A percentile compares a stretch with the other conserved stretches of the same genome.
Evolutionary conservation across 2,329 filamentous ascomycete species (phyloP).

Genomic region (Samsoniella hepiali): DNA sequence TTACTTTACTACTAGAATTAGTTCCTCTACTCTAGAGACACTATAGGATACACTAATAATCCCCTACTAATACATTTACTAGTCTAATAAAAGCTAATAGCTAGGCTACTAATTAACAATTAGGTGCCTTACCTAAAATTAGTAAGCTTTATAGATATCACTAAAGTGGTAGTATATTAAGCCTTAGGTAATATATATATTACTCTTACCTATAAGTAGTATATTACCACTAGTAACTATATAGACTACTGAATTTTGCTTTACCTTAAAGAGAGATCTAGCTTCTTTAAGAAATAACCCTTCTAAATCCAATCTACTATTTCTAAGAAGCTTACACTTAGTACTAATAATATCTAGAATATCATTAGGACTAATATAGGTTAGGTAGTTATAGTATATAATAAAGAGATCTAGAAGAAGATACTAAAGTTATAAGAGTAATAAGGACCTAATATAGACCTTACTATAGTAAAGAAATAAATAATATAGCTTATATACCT

Average conservation of each 20-base stretch:
- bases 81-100: no score
- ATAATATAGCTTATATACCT: not conserved
- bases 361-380: not conserved
- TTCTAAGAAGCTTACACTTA: not conserved
- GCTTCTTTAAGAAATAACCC: no score
- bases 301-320: no score
- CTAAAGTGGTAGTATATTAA: no score
- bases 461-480: not conserved
- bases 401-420: conserved; percentile 2
- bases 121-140: no score
- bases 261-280: not conserved
- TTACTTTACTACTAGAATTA: not conserved
- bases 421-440: not conserved
- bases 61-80: no score
- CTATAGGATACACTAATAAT: no score
- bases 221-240: not conserved
- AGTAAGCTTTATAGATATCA: no score
- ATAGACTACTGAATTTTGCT: not conserved
- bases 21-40: not conserved
- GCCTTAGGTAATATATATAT: not conserved
- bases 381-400: not conserved
- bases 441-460: conserved; percentile 4
- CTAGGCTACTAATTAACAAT: no score
- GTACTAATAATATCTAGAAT: not conserved
- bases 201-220: not conserved